Percentiles rank a stretch among this genome's conserved stretches.
Evolutionary conservation across 2,329 filamentous ascomycete genomes (phyloP).

Genomic region (Trichoderma harzianum): DNA sequence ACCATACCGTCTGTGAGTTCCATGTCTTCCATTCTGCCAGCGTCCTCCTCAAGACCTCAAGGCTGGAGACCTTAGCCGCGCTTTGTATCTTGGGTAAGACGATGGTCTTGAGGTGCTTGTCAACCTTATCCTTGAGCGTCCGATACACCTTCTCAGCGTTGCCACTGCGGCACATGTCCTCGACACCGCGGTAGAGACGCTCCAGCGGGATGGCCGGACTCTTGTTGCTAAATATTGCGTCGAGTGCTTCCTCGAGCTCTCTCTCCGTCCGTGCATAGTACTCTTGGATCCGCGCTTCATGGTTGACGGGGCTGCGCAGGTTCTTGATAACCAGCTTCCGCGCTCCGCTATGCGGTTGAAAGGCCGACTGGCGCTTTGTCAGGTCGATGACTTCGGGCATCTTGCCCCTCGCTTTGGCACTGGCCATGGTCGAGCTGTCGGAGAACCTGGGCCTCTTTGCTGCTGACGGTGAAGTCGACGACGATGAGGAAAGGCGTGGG

Average conservation of each 20-base stretch:
- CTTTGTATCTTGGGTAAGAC: conserved; percentile 56
- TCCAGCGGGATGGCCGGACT: conserved; percentile 74
- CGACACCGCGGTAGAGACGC: conserved; percentile 82
- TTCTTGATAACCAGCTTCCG: conserved; percentile 95
- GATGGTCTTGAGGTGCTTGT: conserved; percentile 60
- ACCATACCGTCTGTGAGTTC: conserved; percentile 67
- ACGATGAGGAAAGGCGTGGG: conserved; percentile 36
- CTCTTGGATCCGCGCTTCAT: conserved; percentile 60
- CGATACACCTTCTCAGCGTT: conserved; percentile 65
- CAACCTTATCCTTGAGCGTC: conserved; percentile 63
- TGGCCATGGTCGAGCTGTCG: conserved; percentile 32
- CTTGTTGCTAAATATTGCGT: conserved; percentile 65
- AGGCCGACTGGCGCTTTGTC: conserved; percentile 40
- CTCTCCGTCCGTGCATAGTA: conserved; percentile 76
- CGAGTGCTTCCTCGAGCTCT: conserved; percentile 70
- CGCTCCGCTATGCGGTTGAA: conserved; percentile 72
- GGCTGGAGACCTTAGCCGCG: conserved; percentile 49
- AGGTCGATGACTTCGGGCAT: conserved; percentile 38
- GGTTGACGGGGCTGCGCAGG: conserved; percentile 61
- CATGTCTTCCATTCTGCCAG: conserved; percentile 68
- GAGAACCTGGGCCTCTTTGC: conserved; percentile 34
- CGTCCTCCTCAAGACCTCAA: conserved; percentile 60
- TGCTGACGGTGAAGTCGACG: conserved; percentile 26
- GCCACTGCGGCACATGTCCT: conserved; percentile 83
- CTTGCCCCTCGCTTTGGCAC: conserved; percentile 39